Conservation (phyloP, 495 filamentous ascomycete genomes). For the Aspergillus biplanus region DNA sequence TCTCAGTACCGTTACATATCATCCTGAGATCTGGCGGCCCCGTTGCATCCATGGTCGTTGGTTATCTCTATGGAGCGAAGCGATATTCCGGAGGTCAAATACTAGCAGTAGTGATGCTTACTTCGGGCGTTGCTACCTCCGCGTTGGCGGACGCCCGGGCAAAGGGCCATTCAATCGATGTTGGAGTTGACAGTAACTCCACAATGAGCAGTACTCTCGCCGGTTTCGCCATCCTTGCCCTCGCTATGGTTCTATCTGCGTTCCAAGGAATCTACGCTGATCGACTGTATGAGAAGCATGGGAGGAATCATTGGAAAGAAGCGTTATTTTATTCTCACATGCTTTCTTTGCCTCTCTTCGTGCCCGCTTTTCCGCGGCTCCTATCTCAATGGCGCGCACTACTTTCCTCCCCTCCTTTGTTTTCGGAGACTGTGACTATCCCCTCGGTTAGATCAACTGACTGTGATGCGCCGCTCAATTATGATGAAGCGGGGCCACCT, state of each 20-base stretch:
- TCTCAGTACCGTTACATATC: slow-evolving; percentile 96
- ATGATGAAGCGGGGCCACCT: not conserved
- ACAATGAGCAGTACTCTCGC: slow-evolving; percentile 56
- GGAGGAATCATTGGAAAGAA: slow-evolving; percentile 86
- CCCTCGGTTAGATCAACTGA: not conserved
- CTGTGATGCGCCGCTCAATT: not conserved
- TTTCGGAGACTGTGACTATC: slow-evolving; percentile 26
- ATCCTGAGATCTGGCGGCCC: slow-evolving; percentile 94
- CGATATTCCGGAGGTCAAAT: slow-evolving; percentile 81
- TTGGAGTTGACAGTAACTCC: slow-evolving; percentile 20
- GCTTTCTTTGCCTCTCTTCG: slow-evolving; percentile 72
- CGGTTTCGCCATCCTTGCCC: slow-evolving; percentile 80
- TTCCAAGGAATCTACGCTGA: slow-evolving; percentile 96
- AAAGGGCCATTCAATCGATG: slow-evolving; percentile 61
- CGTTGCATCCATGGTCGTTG: slow-evolving; percentile 88
- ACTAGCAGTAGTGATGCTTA: slow-evolving; percentile 77
- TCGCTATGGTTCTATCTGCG: slow-evolving; percentile 88
- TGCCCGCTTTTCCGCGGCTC: slow-evolving; percentile 52
- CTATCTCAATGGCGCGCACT: slow-evolving; percentile 51
- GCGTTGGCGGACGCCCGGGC: slow-evolving; percentile 85
- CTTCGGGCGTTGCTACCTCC: slow-evolving; percentile 79
- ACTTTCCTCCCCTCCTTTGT: slow-evolving; percentile 48
- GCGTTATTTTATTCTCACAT: slow-evolving; percentile 93
- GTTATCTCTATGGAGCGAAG: slow-evolving; percentile 77
- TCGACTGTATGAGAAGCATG: slow-evolving; percentile 80